Base-by-base conservation (phyloP, 2,329 filamentous ascomycete species). In the Parastagonospora avenae region DNA sequence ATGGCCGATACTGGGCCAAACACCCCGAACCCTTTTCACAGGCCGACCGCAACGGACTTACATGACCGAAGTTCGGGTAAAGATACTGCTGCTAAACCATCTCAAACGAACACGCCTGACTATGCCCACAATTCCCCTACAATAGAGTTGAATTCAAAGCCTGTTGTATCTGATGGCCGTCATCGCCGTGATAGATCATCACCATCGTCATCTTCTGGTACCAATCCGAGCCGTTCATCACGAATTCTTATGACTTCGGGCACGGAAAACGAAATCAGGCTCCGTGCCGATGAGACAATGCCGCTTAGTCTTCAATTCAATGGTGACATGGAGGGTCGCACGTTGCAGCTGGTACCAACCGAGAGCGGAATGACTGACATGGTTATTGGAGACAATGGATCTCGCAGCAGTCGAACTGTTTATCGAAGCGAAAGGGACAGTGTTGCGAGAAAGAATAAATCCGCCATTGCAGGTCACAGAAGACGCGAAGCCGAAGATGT, bases 271-370 rank as follows among this genome's bases (percentile, higher is more conserved):
- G 71, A 73, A 45, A 70, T 74, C 42, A 68, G 69, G 29, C 64
- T 74, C 19, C 63, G 65, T 14, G 62, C 74, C 8, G 68, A 69
- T 48, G 63, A 66, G 14, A 63, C 68, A 16, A 63, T 65, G 16
- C 64, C 66, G 24, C 57, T 72, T 31, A 71, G 62, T 33, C 59
- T 74, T 32, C 64, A 67, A 16, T 66, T 74, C 47, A 68, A 66
- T 31, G 72, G 72, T 27, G 70, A 74, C 27, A 73, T 72, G 67
- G 70, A 74, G 45, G 71, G 70, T 12, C 71, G 72, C 42, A 71
- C 62, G 8, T 55, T 74, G 28, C 63, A 63, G n/a, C 50, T 74
- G 35, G 55, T 67, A 16, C 70, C 69, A 32, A 59, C 57, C 32
- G 71, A 70, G 39, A 63, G 67, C 36, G 70, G 71, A 11, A 72